Evolutionary conservation across 192 early-diverging fungal species (phyloP), one percentile per base, ranked within the genome.

Genomic region (Coemansia sp.): DNA sequence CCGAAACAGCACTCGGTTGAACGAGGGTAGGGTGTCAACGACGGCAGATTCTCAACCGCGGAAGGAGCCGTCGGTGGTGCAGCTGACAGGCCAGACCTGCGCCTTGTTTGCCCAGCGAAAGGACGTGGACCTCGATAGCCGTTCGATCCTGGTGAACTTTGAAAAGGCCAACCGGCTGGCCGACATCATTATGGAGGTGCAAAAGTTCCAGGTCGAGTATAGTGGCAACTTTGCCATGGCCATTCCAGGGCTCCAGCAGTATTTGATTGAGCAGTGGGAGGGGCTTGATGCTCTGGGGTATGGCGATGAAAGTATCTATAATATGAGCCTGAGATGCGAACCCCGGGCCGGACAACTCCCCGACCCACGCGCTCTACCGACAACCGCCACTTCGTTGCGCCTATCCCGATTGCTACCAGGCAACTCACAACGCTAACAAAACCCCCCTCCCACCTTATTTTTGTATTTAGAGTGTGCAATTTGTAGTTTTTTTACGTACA

Each of bases 151-250:
- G 21, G 82, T 92, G 56, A 92, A 92, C 59, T 89, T 92, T 69
- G 84, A 85, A 60, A 91, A 92, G 43, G 77, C 82, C 46, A 67
- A 81, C 44, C 79, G 80, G 13, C 57, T 78, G 8, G 68, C 79
- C 1, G 56, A 60, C 5, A 75, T 87, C 7, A 82, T 92, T 38
- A 60, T 67, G 34, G 89, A 91, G 46, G 67, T 91, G 36, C 78
- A 81, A 52, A 78, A 80, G 47, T 91, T 87, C 54, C 88, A 91
- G 58, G 55, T 83, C 8, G 77, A 82, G 26, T 91, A 89, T 30
- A 77, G 68, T 38, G 71, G 71, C 51, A 75, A 75, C 34, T 75
- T 75, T 32, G 57, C 68, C 20, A 67, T 66, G 46, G 68, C 64
- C 13, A 72, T 73, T 5, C 69, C 75, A 1, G 75, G 65, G 0